A percentile compares a stretch with the other conserved stretches of the same genome.
These are phyloP conservation scores for Pistacia vera DNA, from an alignment of 345 rosid species.

Conservation along the genomic window DNA sequence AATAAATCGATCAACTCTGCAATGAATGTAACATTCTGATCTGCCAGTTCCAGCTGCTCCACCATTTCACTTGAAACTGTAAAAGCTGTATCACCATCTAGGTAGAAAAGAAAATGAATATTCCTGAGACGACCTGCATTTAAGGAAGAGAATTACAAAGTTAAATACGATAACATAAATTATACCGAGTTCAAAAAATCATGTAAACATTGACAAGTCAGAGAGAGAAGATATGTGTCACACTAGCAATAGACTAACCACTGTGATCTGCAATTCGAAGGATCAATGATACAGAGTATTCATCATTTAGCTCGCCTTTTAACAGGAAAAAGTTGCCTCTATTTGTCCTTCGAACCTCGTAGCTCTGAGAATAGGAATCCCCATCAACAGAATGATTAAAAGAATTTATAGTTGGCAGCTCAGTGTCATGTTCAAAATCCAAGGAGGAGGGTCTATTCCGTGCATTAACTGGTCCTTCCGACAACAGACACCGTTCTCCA, in stretches of 20 bases:
- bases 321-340: constrained; percentile 62
- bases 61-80: constrained; percentile 94
- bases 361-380: constrained; percentile 30
- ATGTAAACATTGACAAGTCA: not conserved
- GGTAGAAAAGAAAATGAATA: constrained; percentile 77
- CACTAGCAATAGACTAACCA: constrained; percentile 42
- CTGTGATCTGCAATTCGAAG: constrained; percentile 71
- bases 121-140: constrained; percentile 72
- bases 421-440: constrained; percentile 60
- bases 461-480: constrained; percentile 63
- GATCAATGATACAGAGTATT: constrained; percentile 67
- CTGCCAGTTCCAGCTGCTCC: constrained; percentile 79
- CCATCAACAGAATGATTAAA: constrained; percentile 38
- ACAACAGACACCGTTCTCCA: constrained; percentile 77
- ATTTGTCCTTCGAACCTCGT: constrained; percentile 65
- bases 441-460: constrained; percentile 41
- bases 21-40: constrained; percentile 69
- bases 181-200: too few relatives aligned
- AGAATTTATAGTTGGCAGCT: constrained; percentile 56
- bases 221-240: constrained; percentile 1
- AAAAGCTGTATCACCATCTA: constrained; percentile 76
- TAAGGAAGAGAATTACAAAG: not conserved
- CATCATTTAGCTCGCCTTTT: constrained; percentile 75
- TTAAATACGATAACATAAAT: not conserved
- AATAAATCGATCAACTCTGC: constrained; percentile 80